Percentiles rank a stretch among this genome's conserved stretches.
phyloP scores from a whole-genome alignment of 225 moss, liverwort and hornwort genomes.

The Pseudoscleropodium purum region DNA sequence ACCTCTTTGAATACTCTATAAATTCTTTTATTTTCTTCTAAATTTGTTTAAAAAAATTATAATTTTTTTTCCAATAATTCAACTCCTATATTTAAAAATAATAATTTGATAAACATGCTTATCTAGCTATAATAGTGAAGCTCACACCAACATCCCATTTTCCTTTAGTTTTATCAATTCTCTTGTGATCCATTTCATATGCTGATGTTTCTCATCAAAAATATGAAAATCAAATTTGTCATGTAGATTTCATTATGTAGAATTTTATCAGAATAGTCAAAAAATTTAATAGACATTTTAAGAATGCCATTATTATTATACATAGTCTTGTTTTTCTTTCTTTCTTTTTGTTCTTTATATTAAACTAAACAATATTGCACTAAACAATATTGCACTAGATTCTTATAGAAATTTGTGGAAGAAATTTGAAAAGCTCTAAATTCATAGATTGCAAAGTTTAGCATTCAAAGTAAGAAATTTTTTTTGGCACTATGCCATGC shows the following conservation, averaged over 20 bases:
- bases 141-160: neutral
- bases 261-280: neutral
- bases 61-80: neutral
- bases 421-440: rapidly evolving
- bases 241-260: neutral
- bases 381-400: neutral
- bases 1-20: rapidly evolving
- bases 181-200: neutral
- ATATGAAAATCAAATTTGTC: neutral
- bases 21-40: neutral
- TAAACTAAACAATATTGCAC: rapidly evolving
- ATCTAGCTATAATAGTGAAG: rapidly evolving
- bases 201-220: neutral
- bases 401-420: neutral
- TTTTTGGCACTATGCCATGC: too few species aligned
- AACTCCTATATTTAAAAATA: neutral
- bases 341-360: neutral
- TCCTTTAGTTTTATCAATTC: rapidly evolving
- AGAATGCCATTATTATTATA: neutral
- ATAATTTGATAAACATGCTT: rapidly evolving
- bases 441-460: neutral
- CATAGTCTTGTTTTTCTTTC: rapidly evolving
- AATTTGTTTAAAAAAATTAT: too few species aligned
- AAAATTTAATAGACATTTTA: neutral
- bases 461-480: neutral